These are phyloP conservation scores for Wickerhamiella galacta DNA, from an alignment of 805 yeast species.

Conservation along the genomic window DNA sequence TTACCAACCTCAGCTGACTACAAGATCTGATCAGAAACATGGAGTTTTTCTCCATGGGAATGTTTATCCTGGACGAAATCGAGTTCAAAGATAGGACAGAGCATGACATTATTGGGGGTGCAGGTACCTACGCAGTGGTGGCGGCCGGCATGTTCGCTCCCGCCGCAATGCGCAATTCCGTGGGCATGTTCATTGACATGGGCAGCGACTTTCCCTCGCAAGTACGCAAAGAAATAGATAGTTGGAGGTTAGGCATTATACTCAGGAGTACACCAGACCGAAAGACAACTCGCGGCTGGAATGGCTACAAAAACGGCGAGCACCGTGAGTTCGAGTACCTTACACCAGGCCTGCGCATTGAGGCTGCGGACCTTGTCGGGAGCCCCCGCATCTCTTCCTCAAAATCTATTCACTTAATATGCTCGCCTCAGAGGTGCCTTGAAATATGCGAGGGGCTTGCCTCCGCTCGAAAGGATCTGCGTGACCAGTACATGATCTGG, in stretches of 20 bases:
- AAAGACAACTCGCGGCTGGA: conserved; percentile 68
- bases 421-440: conserved; percentile 47
- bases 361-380: conserved; percentile 34
- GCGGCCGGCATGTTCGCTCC: conserved; percentile 49
- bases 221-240: conserved; percentile 28
- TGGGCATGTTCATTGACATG: conserved; percentile 61
- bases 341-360: conserved; percentile 45
- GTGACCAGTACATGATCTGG: conserved; percentile 40
- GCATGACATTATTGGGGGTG: conserved; percentile 65
- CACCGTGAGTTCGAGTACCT: conserved; percentile 42
- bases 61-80: conserved; percentile 83
- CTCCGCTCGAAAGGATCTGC: not conserved
- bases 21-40: too few relatives aligned
- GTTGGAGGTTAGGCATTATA: conserved; percentile 48
- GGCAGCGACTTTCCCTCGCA: conserved; percentile 59
- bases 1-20: too few relatives aligned
- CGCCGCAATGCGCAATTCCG: conserved; percentile 19
- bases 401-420: conserved; percentile 49
- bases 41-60: conserved; percentile 53
- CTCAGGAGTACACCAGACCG: conserved; percentile 37
- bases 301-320: conserved; percentile 49
- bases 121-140: conserved; percentile 63
- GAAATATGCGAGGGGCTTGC: conserved; percentile 22
- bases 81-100: conserved; percentile 31
- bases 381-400: conserved; percentile 26